Evolutionary conservation across 495 filamentous ascomycete species (phyloP).

Genomic region (Patellaria atrata): DNA sequence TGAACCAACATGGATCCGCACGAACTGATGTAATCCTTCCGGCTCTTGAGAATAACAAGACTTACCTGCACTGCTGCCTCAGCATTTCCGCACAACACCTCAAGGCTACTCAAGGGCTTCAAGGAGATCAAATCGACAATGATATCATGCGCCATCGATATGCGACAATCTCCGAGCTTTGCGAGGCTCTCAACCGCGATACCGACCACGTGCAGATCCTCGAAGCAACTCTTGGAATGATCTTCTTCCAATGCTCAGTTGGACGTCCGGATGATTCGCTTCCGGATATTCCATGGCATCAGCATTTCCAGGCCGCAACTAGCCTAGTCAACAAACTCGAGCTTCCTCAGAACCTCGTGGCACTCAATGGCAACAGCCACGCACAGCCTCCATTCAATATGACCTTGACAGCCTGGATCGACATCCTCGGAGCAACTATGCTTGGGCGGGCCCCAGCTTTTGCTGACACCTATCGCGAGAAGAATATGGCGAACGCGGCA

Average conservation of each 20-base stretch:
- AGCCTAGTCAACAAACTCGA: slow-evolving; percentile 73
- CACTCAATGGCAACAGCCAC: slow-evolving; percentile 37
- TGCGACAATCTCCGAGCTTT: slow-evolving; percentile 74
- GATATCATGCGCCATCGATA: slow-evolving; percentile 92
- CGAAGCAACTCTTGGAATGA: slow-evolving; percentile 89
- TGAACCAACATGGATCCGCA: slow-evolving; percentile 66
- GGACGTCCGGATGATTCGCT: slow-evolving; percentile 72
- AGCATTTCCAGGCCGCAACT: slow-evolving; percentile 85
- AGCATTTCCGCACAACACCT: slow-evolving; percentile 91
- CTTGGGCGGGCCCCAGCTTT: slow-evolving; percentile 70
- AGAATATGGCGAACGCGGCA: slow-evolving; percentile 59
- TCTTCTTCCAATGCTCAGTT: slow-evolving; percentile 93
- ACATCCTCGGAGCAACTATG: slow-evolving; percentile 92
- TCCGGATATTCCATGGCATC: slow-evolving; percentile 90
- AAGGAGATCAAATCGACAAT: slow-evolving; percentile 65
- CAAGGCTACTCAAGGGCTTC: slow-evolving; percentile 58
- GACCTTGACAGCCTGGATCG: slow-evolving; percentile 90
- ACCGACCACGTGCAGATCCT: slow-evolving; percentile 75
- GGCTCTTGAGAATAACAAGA: slow-evolving; percentile 77
- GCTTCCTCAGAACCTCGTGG: slow-evolving; percentile 48
- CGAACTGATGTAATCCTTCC: slow-evolving; percentile 69
- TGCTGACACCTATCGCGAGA: slow-evolving; percentile 80
- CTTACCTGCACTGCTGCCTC: slow-evolving; percentile 88
- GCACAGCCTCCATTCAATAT: slow-evolving; percentile 80
- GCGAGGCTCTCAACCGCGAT: slow-evolving; percentile 67